Evolutionary conservation across 1,139 yeast genomes (phyloP).

Genomic region (Yamadazyma trypodendri): DNA sequence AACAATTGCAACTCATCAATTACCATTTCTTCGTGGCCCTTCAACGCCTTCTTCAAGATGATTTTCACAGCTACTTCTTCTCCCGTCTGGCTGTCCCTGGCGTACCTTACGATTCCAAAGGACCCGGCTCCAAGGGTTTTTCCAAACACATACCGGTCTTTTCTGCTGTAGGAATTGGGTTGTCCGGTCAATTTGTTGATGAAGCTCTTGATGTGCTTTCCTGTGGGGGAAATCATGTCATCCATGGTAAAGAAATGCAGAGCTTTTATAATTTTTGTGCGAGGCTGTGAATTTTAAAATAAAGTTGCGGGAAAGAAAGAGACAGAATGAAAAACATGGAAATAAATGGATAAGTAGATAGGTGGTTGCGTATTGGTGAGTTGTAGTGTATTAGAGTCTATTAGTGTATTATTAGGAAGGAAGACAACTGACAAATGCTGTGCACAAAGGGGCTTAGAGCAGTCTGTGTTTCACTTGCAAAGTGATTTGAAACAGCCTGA

Average conservation of each 20-base stretch:
- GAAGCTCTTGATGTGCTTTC: constrained; percentile 30
- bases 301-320: too few relatives aligned
- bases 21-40: constrained; percentile 70
- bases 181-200: constrained; percentile 65
- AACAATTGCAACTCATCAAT: constrained; percentile 74
- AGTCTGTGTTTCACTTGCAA: too few relatives aligned
- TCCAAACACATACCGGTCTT: constrained; percentile 68
- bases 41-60: constrained; percentile 74
- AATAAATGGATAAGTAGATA: too few relatives aligned
- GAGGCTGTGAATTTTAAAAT: neutral
- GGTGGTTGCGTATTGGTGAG: too few relatives aligned
- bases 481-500: too few relatives aligned
- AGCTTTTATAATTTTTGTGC: too few relatives aligned
- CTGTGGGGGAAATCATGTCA: constrained; percentile 4
- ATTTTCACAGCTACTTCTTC: constrained; percentile 88
- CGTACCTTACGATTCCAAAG: constrained; percentile 84
- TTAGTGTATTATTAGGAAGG: too few relatives aligned
- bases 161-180: constrained; percentile 66
- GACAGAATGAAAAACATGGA: too few relatives aligned
- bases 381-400: too few relatives aligned
- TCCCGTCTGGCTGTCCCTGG: constrained; percentile 53
- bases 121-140: constrained; percentile 88
- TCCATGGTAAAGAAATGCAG: neutral
- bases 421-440: too few relatives aligned
- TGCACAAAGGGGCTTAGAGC: too few relatives aligned